Base-by-base conservation (phyloP, 2,329 filamentous ascomycete species). In the Penicillium sp. region DNA sequence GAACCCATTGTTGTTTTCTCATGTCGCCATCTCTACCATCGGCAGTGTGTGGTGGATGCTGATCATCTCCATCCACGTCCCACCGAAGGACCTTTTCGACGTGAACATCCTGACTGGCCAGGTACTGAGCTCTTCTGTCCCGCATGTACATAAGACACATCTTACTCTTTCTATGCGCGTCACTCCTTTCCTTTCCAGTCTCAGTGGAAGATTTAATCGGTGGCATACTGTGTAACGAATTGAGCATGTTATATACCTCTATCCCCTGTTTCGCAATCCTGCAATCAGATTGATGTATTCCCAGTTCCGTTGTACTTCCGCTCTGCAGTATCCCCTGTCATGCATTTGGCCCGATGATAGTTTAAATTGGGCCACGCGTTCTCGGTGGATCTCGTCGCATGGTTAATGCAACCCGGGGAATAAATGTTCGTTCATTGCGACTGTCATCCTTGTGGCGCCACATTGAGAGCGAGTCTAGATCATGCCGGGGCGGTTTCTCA, bases 1-100 rank as follows among this genome's bases (percentile, higher is more conserved):
- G 53, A 50, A 31, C 59, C 68, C 0, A 51, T 68, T 16, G 59
- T 73, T 22, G 61, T 71, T 11, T 73, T 73, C 50, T 64, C 68
- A 7, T 73, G 70, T 52, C 62, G 70, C 36, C 70, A 73, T 55
- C 42, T 71, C 32, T 73, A 70, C 51, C 70, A 73, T 51, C 65
- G 62, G 15, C 57, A 56, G 25, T 73, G 70, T 54, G 49, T 73
- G 36, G 39, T 64, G 42, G 56, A 62, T 18, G 42, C 57, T 3
- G 38, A 48, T 30, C 36, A 37, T 15, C 30, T 37, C 14, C 33
- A 33, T 7, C 35, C 28, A 16, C 40, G 39, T 26, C 43, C 47
- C 37, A 30, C 44, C 37, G 32, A 44, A 20, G 38, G 26, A 40
- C 34, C 45, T n/a, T 45, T 44, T 29, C 50, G 40, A 30, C 52